Base-by-base conservation (phyloP, 805 yeast species). In the Hanseniaspora pseudoguilliermondii region DNA sequence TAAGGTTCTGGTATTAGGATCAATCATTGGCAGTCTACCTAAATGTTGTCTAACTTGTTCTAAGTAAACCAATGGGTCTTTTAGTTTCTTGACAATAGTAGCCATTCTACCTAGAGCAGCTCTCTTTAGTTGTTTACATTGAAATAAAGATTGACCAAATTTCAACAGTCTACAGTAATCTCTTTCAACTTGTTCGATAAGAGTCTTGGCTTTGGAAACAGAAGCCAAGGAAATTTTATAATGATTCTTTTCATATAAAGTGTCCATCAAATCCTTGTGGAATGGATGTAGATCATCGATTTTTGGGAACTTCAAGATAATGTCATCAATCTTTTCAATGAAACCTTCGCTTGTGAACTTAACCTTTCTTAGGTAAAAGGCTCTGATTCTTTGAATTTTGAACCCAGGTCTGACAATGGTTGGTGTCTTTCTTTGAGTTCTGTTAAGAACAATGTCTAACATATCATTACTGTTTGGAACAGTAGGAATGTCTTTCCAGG, bases 91-190 rank as follows among this genome's bases (percentile, higher is more conserved):
- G 66, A 83, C 83, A 65, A 93, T 89, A 38, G 99, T 93, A 56
- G 98, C 99, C 99, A 93, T 93, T 74, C 99, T 86, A 78, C 99
- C 99, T 65, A 93, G 75, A 35, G 97, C 99, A 63, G 99, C 99
- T 68, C 97, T 81, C 73, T 93, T 93, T 69, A 93, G 81, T 75
- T 93, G 98, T 74, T 93, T 93, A 80, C 99, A 93, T 76, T 95
- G 99, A 74, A 89, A 93, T 60, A 93, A 75, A 44, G 97, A 90
- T 76, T 93, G 98, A 65, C 98, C 98, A 67, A 90, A 93, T 75
- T 93, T 93, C 67, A 93, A 77, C 64, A 93, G 79, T 69, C 99
- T 82, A 61, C 83, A 84, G 70, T 93, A 93, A 75, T 93, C 99
- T 73, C 98, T 80, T 23, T 96, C 78, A 44, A 93, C 97, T 73